Evolutionary conservation across 2,329 filamentous ascomycete species (phyloP).

Genomic region (Fusarium verticillioides): DNA sequence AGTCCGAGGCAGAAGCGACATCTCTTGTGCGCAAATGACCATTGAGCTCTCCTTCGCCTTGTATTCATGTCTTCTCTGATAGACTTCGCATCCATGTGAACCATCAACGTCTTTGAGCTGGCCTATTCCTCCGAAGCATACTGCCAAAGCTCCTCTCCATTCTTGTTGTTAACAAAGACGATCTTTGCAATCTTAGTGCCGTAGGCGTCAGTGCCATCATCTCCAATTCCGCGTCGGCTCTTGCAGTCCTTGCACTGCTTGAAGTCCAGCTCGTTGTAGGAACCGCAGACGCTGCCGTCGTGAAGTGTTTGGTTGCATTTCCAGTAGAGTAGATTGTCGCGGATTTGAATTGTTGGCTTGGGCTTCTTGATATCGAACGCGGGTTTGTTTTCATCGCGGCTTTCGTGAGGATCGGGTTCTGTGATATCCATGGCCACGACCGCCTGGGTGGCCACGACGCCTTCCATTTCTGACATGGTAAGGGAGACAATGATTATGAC

Average conservation of each 20-base stretch:
- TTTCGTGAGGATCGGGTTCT: neutral
- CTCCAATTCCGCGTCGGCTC: slow-evolving; percentile 19
- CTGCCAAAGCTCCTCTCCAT: slow-evolving; percentile 20
- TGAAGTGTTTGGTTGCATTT: slow-evolving; percentile 25
- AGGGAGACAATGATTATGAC: neutral
- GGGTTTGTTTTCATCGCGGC: neutral
- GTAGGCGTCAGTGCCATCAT: slow-evolving; percentile 25
- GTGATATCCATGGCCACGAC: slow-evolving; percentile 10
- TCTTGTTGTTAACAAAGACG: slow-evolving; percentile 15
- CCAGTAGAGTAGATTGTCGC: slow-evolving; percentile 25
- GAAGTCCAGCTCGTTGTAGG: slow-evolving; percentile 15
- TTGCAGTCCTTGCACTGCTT: slow-evolving; percentile 30
- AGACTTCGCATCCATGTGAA: neutral
- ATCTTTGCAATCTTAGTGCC: slow-evolving; percentile 29
- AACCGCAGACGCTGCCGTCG: slow-evolving; percentile 17
- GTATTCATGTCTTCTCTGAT: neutral
- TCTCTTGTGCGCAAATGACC: neutral
- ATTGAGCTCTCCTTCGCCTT: neutral
- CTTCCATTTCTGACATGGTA: slow-evolving; percentile 8
- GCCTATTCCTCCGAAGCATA: slow-evolving; percentile 1
- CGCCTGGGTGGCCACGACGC: slow-evolving; percentile 1
- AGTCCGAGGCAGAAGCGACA: neutral
- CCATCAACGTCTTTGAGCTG: neutral
- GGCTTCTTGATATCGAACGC: slow-evolving; percentile 8
- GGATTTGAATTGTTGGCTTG: slow-evolving; percentile 15